Evolutionary conservation across 495 filamentous ascomycete genomes (phyloP).

Genomic region (Copromyces sp.): DNA sequence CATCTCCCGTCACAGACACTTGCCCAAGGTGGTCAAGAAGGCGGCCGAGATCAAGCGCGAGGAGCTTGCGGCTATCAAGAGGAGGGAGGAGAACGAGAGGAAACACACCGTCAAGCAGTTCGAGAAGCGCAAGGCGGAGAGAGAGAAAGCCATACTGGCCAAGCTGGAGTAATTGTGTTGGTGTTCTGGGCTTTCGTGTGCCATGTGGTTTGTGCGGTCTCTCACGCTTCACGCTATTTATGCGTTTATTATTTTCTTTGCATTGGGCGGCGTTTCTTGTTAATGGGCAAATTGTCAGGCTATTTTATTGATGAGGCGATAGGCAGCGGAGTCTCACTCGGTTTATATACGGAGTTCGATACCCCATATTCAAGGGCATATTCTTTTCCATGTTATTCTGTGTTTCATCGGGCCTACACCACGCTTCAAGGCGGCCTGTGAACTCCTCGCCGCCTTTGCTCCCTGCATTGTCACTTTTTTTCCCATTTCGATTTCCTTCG

Average conservation of each 20-base stretch:
- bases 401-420: too few species aligned
- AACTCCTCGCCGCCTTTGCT: too few species aligned
- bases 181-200: not conserved
- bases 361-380: not conserved
- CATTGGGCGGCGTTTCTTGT: slow-evolving; percentile 17
- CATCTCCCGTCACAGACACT: slow-evolving; percentile 81
- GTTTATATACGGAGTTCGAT: not conserved
- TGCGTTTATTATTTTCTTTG: slow-evolving; percentile 1
- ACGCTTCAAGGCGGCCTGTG: too few species aligned
- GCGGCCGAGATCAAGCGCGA: slow-evolving; percentile 92
- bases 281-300: not conserved
- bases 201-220: not conserved
- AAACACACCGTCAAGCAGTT: slow-evolving; percentile 77
- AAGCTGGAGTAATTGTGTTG: slow-evolving; percentile 50
- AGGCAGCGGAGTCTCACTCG: not conserved
- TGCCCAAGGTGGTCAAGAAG: slow-evolving; percentile 95
- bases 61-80: slow-evolving; percentile 76
- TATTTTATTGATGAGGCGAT: not conserved
- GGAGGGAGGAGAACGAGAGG: slow-evolving; percentile 86
- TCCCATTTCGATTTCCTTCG: too few species aligned
- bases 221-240: not conserved
- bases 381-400: too few species aligned
- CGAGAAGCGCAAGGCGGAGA: slow-evolving; percentile 63
- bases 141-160: slow-evolving; percentile 85
- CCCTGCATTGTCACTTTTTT: too few species aligned